Percentiles rank a stretch among this genome's conserved stretches.
Evolutionary conservation across 208 protist species (phyloP).

Genomic region (Vickermania spadyakhi): DNA sequence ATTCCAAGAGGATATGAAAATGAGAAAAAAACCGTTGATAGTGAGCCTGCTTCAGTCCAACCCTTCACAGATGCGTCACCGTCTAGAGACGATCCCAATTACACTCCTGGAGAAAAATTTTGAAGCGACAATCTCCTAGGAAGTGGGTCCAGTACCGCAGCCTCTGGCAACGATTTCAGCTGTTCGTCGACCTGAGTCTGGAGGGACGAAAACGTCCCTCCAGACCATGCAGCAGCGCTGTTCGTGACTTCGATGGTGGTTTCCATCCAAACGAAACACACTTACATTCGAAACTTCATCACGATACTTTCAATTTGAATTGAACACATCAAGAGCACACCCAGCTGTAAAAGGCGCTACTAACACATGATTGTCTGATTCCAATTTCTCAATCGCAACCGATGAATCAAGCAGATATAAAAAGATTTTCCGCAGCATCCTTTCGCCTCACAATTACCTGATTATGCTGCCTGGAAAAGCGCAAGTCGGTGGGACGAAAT

Average conservation of each 20-base stretch:
- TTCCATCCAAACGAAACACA: neutral
- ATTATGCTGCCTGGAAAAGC: conserved; percentile 1
- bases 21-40: neutral
- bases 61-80: neutral
- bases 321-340: neutral
- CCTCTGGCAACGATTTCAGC: conserved; percentile 1
- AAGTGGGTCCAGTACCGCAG: neutral
- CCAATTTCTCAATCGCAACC: neutral
- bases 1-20: neutral
- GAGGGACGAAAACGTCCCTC: neutral
- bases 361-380: neutral
- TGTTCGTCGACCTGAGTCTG: neutral
- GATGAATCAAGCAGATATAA: conserved; percentile 1
- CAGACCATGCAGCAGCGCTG: no score
- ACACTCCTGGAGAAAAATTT: neutral
- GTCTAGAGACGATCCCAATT: neutral
- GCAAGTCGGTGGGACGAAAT: conserved; percentile 1
- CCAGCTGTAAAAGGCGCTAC: neutral
- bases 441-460: neutral
- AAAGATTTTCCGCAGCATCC: neutral
- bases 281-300: neutral
- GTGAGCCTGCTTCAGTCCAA: neutral
- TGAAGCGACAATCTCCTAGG: neutral
- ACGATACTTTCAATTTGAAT: neutral
- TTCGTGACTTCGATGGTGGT: neutral